These are phyloP conservation scores for Posidonia oceanica DNA, from an alignment of 116 monocot genomes.

Conservation along the genomic window DNA sequence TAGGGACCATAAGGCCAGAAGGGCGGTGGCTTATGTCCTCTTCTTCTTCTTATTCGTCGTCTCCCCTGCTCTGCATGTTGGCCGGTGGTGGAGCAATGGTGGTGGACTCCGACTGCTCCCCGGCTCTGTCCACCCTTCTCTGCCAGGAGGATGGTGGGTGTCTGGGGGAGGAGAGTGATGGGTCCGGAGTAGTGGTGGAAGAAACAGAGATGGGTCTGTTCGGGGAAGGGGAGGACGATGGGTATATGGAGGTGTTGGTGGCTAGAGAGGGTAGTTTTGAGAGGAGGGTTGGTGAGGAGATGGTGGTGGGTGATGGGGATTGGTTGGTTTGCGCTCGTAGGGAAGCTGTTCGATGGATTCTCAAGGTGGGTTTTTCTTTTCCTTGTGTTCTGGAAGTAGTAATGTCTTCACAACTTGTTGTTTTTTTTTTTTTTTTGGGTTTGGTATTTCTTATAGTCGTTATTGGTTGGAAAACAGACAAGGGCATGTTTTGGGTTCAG, in stretches of 20 bases:
- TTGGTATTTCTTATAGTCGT: background rate
- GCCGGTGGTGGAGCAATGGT: background rate
- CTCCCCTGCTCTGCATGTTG: background rate
- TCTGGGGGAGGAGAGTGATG: background rate
- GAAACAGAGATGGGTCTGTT: background rate
- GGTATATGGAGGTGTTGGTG: slow-evolving; percentile 45
- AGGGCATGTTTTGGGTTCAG: slow-evolving; percentile 40
- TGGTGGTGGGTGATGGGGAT: slow-evolving; percentile 1
- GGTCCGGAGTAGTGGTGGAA: background rate
- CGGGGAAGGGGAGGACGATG: slow-evolving; percentile 8
- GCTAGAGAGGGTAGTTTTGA: slow-evolving; percentile 34
- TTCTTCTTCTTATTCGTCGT: background rate
- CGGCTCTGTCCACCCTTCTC: slow-evolving; percentile 1
- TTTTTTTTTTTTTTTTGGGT: background rate
- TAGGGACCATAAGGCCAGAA: background rate
- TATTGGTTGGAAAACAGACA: slow-evolving; percentile 25
- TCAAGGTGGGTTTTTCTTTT: slow-evolving; percentile 32
- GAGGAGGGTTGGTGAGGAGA: background rate
- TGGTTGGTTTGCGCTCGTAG: slow-evolving; percentile 34
- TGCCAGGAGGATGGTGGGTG: slow-evolving; percentile 3
- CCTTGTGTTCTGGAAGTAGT: background rate
- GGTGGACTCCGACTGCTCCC: background rate
- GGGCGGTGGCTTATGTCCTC: too few species aligned
- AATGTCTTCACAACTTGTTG: background rate
- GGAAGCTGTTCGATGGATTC: slow-evolving; percentile 61